These are phyloP conservation scores for Vaccinium corymbosum DNA, from an alignment of 148 eudicot species.

Conservation along the genomic window DNA sequence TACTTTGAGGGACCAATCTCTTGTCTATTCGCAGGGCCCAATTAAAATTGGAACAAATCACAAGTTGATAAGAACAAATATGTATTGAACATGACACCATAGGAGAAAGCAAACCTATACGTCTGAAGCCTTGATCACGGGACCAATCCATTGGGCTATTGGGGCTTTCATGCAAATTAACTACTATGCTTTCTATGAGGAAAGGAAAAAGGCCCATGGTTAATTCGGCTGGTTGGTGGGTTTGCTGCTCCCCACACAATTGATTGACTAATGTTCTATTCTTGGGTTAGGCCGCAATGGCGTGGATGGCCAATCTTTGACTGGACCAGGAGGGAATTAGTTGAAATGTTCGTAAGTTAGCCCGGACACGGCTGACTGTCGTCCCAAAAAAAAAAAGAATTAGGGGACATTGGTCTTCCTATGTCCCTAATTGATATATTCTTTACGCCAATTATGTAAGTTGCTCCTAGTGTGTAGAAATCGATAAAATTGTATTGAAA, in stretches of 20 bases:
- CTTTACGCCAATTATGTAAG: not conserved
- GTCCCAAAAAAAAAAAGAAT: no score
- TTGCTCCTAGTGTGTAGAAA: not conserved
- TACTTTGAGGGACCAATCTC: not conserved
- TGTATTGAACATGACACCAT: not conserved
- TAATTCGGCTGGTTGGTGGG: no score
- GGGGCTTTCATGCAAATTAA: not conserved
- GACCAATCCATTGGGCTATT: not conserved
- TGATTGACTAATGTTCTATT: no score
- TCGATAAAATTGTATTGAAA: not conserved
- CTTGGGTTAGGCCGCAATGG: no score
- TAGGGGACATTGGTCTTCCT: not conserved
- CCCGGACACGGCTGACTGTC: no score
- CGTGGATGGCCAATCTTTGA: no score
- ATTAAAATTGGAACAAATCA: not conserved
- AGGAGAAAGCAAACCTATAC: not conserved
- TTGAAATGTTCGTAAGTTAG: no score
- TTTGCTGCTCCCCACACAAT: no score
- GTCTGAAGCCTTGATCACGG: not conserved
- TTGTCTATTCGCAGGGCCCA: not conserved
- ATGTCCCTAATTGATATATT: not conserved
- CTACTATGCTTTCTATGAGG: not conserved
- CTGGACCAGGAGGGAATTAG: no score
- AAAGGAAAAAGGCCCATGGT: not conserved
- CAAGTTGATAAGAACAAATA: not conserved